Conservation (phyloP, 73 alveolate genomes). For the Tetrahymena elliotti region DNA sequence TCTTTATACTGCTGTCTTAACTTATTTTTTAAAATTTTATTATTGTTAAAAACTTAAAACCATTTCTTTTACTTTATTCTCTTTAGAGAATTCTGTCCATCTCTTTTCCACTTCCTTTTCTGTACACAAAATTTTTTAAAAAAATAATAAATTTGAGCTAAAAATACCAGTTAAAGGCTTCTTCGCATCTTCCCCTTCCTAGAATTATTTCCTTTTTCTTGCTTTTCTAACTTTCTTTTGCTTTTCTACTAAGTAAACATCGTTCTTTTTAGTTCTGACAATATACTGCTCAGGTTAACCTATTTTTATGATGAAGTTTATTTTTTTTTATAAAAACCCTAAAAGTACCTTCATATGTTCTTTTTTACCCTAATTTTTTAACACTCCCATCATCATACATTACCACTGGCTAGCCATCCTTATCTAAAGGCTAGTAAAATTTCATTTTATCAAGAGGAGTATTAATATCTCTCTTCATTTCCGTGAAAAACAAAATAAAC, state of each 20-base stretch:
- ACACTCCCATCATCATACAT: conserved; percentile 32
- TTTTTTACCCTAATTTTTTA: conserved; percentile 29
- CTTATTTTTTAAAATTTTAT: background rate
- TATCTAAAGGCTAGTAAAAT: background rate
- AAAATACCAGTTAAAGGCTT: background rate
- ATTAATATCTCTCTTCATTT: background rate
- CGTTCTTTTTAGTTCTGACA: background rate
- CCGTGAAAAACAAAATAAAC: no score
- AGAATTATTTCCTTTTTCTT: conserved; percentile 8
- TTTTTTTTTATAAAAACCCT: background rate
- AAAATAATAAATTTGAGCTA: background rate
- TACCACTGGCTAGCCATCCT: background rate
- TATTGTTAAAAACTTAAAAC: background rate
- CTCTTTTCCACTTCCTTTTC: conserved; percentile 26
- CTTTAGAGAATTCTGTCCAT: conserved; percentile 14
- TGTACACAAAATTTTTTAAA: background rate
- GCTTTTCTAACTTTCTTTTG: conserved; percentile 9
- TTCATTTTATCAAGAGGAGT: background rate
- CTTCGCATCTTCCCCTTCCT: background rate
- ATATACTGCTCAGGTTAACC: background rate
- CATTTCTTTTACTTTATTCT: conserved; percentile 1
- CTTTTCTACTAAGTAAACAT: conserved; percentile 23
- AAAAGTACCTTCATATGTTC: background rate
- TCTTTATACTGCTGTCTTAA: background rate
- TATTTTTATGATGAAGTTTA: background rate